Evolutionary conservation across 176 grass and related monocot genomes (phyloP).

Genomic region (Carex parvula): DNA sequence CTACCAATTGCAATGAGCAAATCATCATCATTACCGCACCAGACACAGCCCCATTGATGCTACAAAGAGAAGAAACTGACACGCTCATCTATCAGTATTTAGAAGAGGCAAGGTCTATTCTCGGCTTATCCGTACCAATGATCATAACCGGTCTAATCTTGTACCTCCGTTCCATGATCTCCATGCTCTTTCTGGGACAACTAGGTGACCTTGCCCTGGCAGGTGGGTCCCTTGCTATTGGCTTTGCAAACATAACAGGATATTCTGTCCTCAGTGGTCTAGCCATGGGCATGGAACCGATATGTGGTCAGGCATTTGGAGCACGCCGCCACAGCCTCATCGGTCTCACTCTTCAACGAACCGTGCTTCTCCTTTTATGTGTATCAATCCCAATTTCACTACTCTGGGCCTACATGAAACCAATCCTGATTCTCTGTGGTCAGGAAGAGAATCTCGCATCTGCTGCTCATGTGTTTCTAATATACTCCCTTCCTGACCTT

Average conservation of each 20-base stretch:
- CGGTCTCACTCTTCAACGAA: constrained; percentile 63
- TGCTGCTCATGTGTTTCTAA: constrained; percentile 55
- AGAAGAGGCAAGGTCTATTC: constrained; percentile 37
- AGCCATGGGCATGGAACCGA: constrained; percentile 74
- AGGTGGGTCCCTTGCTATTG: constrained; percentile 72
- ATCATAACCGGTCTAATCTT: constrained; percentile 55
- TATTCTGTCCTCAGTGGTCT: constrained; percentile 79
- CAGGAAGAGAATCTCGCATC: constrained; percentile 58
- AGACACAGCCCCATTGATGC: background rate
- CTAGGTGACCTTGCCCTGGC: constrained; percentile 57
- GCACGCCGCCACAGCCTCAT: constrained; percentile 48
- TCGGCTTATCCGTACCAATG: constrained; percentile 51
- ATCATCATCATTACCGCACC: background rate
- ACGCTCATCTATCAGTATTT: background rate
- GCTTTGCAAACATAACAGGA: constrained; percentile 89
- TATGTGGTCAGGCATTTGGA: constrained; percentile 72
- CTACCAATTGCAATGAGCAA: background rate
- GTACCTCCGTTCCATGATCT: constrained; percentile 67
- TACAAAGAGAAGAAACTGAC: constrained; percentile 25
- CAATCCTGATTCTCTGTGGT: constrained; percentile 62
- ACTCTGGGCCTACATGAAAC: constrained; percentile 67
- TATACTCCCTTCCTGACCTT: constrained; percentile 71
- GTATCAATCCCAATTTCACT: constrained; percentile 49
- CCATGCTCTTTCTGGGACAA: constrained; percentile 70
- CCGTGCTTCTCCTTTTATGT: constrained; percentile 58